phyloP scores from a whole-genome alignment of 306 rosid species.

The Chamaecrista fasciculata region DNA sequence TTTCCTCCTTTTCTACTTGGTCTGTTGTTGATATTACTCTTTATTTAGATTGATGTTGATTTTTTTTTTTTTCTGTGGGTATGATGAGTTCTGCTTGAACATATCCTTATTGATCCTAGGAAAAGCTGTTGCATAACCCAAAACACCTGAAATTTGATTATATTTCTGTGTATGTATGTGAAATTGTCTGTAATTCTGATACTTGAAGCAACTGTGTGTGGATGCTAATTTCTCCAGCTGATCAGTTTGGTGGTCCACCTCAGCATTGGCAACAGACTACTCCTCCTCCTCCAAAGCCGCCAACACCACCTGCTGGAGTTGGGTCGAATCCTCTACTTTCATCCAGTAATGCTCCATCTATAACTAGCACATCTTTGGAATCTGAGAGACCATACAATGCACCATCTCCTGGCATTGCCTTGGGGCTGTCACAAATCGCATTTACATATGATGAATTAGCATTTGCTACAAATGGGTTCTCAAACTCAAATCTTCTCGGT shows the following conservation, averaged over 20 bases:
- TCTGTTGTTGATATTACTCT: background rate
- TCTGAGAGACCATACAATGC: conserved; percentile 34
- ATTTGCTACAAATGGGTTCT: conserved; percentile 55
- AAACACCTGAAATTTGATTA: background rate
- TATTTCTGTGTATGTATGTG: background rate
- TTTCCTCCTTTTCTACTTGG: background rate
- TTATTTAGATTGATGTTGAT: too few species aligned
- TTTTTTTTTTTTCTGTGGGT: background rate
- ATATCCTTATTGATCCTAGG: background rate
- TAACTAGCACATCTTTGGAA: conserved; percentile 28
- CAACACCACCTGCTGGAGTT: conserved; percentile 20
- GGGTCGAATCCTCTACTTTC: background rate
- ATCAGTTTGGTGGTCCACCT: conserved; percentile 31
- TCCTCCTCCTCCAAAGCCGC: conserved; percentile 31
- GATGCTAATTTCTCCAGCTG: conserved; percentile 37
- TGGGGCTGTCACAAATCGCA: conserved; percentile 39
- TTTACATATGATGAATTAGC: conserved; percentile 54
- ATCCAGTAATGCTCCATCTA: conserved; percentile 11
- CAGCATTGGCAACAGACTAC: conserved; percentile 29
- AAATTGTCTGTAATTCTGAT: background rate
- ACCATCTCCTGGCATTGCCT: conserved; percentile 29
- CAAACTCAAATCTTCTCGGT: conserved; percentile 52
- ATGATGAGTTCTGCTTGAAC: background rate
- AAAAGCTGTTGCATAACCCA: background rate
- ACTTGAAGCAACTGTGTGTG: conserved; percentile 1